A percentile compares a stretch with the other conserved stretches of the same genome.
Evolutionary conservation across 768 basidiomycete species (phyloP).

Genomic region (Rhodotorula toruloides): DNA sequence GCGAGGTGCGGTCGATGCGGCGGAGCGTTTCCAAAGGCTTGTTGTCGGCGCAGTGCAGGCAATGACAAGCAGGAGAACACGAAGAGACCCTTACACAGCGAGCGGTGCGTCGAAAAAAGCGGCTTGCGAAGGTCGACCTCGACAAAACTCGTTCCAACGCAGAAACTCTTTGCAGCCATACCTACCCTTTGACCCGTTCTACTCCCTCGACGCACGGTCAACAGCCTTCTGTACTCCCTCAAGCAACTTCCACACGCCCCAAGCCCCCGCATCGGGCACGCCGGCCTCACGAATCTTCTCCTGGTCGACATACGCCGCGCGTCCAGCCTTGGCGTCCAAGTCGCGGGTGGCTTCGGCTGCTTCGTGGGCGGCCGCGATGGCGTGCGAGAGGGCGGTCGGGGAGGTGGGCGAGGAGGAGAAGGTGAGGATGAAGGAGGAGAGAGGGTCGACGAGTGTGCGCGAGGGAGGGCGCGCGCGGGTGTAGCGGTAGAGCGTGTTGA

Average conservation of each 20-base stretch:
- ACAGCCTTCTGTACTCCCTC: conserved; percentile 31
- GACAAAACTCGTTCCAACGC: too few relatives aligned
- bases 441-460: conserved; percentile 50
- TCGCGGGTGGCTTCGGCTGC: conserved; percentile 49
- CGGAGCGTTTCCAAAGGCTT: too few relatives aligned
- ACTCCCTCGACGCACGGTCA: background rate
- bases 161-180: too few relatives aligned
- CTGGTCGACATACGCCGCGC: conserved; percentile 48
- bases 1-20: too few relatives aligned
- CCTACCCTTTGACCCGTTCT: background rate
- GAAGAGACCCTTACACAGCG: too few relatives aligned
- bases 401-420: conserved; percentile 41
- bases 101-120: too few relatives aligned
- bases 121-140: too few relatives aligned
- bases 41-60: too few relatives aligned
- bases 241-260: conserved; percentile 45
- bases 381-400: conserved; percentile 36
- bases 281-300: conserved; percentile 46
- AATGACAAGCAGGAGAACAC: too few relatives aligned
- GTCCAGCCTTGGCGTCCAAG: conserved; percentile 45
- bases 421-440: conserved; percentile 48
- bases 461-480: conserved; percentile 49
- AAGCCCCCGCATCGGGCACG: conserved; percentile 50
- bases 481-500: conserved; percentile 44
- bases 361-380: conserved; percentile 45